Evolutionary conservation across 1,284 basidiomycete species (phyloP), one percentile per base, ranked within the genome.

Genomic region (Filobasidium uniguttulatum): DNA sequence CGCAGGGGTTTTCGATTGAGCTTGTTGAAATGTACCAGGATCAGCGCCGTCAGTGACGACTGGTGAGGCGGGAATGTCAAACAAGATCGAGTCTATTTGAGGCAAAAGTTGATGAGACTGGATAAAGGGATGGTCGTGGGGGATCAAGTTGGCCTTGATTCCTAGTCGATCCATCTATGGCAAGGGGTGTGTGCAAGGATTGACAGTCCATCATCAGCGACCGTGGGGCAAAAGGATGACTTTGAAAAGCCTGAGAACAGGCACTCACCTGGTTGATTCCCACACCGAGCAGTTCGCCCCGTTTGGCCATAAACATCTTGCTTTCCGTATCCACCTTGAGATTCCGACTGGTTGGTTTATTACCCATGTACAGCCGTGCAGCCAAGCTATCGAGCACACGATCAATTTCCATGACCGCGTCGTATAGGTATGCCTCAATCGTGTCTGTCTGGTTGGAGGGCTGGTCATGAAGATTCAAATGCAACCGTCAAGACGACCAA

Each of bases 111-210:
- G 41, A 17, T 20, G 35, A 14, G 50, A 45, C 6, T 48, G 44
- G 3, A 46, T n/a, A 62, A 89, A 94, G 0, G 88, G 88, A 15
- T 80, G 76, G 1, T 70, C 68, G 1, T 65, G 57, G 1, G 90
- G 87, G 33, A 96, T 72, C 64, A 85, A 80, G 0, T 80, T 81
- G 7, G 74, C 69, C 52, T 71, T 71, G 17, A 88, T 74, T 14
- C 90, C 91, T 35, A 96, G 75, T 46, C 80, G 73, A 61, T 93
- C 85, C 31, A 96, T 75, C 84, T 93, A 58, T 5, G 51, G n/a
- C n/a, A n/a, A n/a, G n/a, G n/a, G n/a, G n/a, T n/a, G n/a, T n/a
- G n/a, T n/a, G n/a, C n/a, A n/a, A n/a, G n/a, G n/a, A n/a, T n/a
- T n/a, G n/a, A n/a, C n/a, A n/a, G n/a, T n/a, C n/a, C n/a, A n/a